Percentiles rank a stretch among this genome's conserved stretches.
Conservation (phyloP, 441 rosid genomes). For the Pelargonium myrrhifolium region DNA sequence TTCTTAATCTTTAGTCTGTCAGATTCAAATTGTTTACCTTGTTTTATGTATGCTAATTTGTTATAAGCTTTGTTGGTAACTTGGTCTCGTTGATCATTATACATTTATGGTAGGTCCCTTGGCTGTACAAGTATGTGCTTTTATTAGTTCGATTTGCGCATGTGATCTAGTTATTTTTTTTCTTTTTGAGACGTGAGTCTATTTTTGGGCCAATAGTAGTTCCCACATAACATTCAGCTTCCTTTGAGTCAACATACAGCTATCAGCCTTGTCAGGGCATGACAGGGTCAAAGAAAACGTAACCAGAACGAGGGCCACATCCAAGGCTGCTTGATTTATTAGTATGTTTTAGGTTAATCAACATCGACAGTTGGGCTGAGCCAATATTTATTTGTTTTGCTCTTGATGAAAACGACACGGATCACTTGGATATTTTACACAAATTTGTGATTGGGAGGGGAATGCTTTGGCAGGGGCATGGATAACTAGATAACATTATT, state of each 20-base stretch:
- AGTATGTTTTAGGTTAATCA: not conserved
- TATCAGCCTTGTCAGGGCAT: not conserved
- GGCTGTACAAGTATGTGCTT: not conserved
- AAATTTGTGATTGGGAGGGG: not conserved
- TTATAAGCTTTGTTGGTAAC: not conserved
- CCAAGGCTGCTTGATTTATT: not conserved
- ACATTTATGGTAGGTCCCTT: not conserved
- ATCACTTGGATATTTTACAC: not conserved
- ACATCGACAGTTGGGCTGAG: not conserved
- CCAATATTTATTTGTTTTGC: not conserved
- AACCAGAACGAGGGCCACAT: not conserved
- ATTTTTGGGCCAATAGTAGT: not conserved
- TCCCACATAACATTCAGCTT: not conserved
- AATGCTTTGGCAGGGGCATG: not conserved
- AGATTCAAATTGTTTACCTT: not conserved
- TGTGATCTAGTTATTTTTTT: not conserved
- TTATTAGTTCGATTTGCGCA: not conserved
- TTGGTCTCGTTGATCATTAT: not conserved
- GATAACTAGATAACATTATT: not conserved
- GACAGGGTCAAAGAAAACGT: not conserved
- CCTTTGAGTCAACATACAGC: not conserved
- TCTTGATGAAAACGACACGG: not conserved
- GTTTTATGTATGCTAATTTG: not conserved
- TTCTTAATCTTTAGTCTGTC: constrained; percentile 3
- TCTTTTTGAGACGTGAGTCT: not conserved